Evolutionary conservation across 2,329 filamentous ascomycete species (phyloP), one percentile per base, ranked within the genome.

Genomic region (Arthrobotrys conoides): DNA sequence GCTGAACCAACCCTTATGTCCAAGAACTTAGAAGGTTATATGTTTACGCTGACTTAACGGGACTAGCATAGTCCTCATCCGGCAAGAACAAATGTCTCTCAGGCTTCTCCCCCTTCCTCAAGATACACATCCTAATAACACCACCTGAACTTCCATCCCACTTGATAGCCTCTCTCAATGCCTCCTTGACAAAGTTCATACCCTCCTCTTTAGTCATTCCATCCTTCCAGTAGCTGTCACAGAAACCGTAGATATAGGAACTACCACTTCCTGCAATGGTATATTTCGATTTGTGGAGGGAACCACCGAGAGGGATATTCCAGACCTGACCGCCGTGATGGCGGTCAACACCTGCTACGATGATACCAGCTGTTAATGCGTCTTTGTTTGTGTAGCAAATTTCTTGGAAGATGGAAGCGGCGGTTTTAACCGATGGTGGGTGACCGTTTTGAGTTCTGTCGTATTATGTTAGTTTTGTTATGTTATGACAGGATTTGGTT

Each of bases 181-280:
- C 91, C 59, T 91, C 92, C 87, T 97, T 97, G 84, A 99, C 96
- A 83, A 99, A 99, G 48, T 91, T 86, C 81, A 99, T 91, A 0
- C 96, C 96, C 80, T 97, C 94, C 70, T 90, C 88, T 87, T 98
- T 93, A 67, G 92, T 93, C 94, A 99, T 98, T 81, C 90, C 90
- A 86, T 98, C 96, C 85, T 88, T 90, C 96, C 96, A 99, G 88
- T 99, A 90, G 73, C 93, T 91, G 84, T 99, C 95, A 84, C 94
- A 98, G 88, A 97, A 98, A 82, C 96, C 96, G 88, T 98, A 99
- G 86, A 99, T 99, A 88, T 99, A 99, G 80, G 96, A 98, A 82
- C 95, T 98, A 49, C 96, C 96, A 20, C 95, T 98, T 55, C 96
- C 96, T 82, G 94, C 94, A 83, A 99, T 99, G 51, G 96, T 90